phyloP scores from a whole-genome alignment of 78 protist species.

The Blattamonas nauphoetae region DNA sequence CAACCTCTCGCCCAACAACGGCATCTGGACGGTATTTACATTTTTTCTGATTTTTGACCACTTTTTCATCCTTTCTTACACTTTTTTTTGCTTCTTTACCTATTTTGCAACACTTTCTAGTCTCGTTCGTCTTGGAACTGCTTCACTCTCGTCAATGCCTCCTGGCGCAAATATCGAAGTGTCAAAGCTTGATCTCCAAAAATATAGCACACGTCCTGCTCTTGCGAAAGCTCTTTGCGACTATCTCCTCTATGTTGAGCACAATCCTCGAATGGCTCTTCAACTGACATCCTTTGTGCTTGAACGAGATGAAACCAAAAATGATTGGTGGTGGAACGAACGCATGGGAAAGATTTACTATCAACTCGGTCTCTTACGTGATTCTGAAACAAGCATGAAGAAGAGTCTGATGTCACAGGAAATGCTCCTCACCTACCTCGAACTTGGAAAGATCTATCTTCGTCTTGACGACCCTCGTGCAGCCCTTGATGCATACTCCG shows the following conservation, averaged over 20 bases:
- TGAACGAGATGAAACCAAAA: neutral
- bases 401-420: neutral
- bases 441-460: conserved; percentile 44
- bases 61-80: neutral
- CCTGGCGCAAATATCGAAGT: conserved; percentile 51
- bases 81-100: neutral
- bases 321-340: conserved; percentile 81
- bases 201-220: conserved; percentile 55
- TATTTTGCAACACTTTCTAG: neutral
- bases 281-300: conserved; percentile 49
- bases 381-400: neutral
- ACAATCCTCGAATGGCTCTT: conserved; percentile 51
- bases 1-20: conserved; percentile 53
- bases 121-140: conserved; percentile 69
- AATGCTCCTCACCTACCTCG: conserved; percentile 33
- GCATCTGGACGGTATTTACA: conserved; percentile 13
- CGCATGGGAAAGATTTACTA: conserved; percentile 51
- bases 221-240: conserved; percentile 48
- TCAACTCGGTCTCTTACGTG: conserved; percentile 33
- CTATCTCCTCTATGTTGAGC: conserved; percentile 44
- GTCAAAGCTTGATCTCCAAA: conserved; percentile 37
- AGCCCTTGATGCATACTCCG: conserved; percentile 40
- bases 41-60: neutral
- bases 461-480: conserved; percentile 54
- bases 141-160: conserved; percentile 27